Conservation (phyloP, 2,329 filamentous ascomycete genomes). For the Alternaria arborescens region DNA sequence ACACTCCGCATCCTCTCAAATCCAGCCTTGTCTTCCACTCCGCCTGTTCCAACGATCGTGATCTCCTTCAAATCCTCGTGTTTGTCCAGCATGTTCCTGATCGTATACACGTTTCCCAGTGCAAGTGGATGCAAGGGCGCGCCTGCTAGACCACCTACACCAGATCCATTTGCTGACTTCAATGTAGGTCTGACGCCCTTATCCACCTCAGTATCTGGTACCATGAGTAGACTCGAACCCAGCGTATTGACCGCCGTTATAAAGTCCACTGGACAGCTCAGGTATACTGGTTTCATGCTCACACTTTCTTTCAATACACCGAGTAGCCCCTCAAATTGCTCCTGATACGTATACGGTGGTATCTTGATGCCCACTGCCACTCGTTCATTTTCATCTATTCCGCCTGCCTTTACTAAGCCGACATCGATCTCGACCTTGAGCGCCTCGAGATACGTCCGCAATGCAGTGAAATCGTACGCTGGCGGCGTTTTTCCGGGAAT, state of each 20-base stretch:
- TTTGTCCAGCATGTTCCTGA: slow-evolving; percentile 67
- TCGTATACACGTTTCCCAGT: slow-evolving; percentile 76
- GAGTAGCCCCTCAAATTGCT: slow-evolving; percentile 68
- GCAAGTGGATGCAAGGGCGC: slow-evolving; percentile 76
- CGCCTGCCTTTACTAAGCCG: slow-evolving; percentile 17
- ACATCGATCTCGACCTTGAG: slow-evolving; percentile 51
- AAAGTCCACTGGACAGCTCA: slow-evolving; percentile 64
- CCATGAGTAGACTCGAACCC: slow-evolving; percentile 57
- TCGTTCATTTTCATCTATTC: slow-evolving; percentile 29
- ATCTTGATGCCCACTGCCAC: slow-evolving; percentile 73
- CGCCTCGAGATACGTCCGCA: slow-evolving; percentile 64
- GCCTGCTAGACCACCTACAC: slow-evolving; percentile 76
- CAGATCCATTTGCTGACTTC: slow-evolving; percentile 60
- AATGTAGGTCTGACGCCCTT: background rate
- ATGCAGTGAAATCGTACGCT: slow-evolving; percentile 66
- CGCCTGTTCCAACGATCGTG: slow-evolving; percentile 74
- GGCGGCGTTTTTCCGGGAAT: slow-evolving; percentile 74
- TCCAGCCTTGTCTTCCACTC: slow-evolving; percentile 70
- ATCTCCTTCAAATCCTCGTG: slow-evolving; percentile 62
- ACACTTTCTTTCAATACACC: slow-evolving; percentile 56
- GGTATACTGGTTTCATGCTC: slow-evolving; percentile 26
- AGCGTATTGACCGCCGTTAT: slow-evolving; percentile 79
- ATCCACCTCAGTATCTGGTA: background rate
- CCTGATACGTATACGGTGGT: slow-evolving; percentile 76
- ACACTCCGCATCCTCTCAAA: slow-evolving; percentile 70